These are phyloP conservation scores for Picochlorum costavermella DNA, from an alignment of 139 green algal genomes.

Conservation along the genomic window DNA sequence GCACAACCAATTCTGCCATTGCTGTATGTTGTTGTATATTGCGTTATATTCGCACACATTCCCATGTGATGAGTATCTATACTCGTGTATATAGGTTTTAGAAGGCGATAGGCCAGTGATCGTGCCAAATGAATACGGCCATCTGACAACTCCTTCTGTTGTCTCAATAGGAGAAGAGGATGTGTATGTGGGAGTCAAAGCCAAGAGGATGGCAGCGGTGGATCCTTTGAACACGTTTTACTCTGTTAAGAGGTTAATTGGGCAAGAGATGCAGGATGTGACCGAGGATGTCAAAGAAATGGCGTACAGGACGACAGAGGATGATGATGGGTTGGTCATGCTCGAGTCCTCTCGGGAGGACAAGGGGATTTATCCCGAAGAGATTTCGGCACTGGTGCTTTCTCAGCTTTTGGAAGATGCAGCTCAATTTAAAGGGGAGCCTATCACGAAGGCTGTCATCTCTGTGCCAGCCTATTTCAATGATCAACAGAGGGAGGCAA, in stretches of 20 bases:
- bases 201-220: slow-evolving; percentile 25
- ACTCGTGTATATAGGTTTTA: slow-evolving; percentile 17
- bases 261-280: slow-evolving; percentile 35
- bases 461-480: slow-evolving; percentile 86
- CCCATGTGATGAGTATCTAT: not conserved
- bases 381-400: slow-evolving; percentile 59
- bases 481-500: slow-evolving; percentile 66
- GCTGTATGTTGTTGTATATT: slow-evolving; percentile 31
- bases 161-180: slow-evolving; percentile 41
- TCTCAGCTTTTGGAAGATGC: slow-evolving; percentile 46
- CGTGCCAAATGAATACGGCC: slow-evolving; percentile 46
- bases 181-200: slow-evolving; percentile 50
- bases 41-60: not conserved
- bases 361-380: slow-evolving; percentile 56
- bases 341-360: slow-evolving; percentile 11
- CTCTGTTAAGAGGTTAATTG: slow-evolving; percentile 84
- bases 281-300: slow-evolving; percentile 37
- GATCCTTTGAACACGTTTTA: slow-evolving; percentile 64
- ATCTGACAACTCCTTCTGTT: slow-evolving; percentile 60
- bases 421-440: slow-evolving; percentile 27
- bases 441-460: slow-evolving; percentile 71
- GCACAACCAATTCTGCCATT: slow-evolving; percentile 94
- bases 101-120: slow-evolving; percentile 43
- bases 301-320: slow-evolving; percentile 29
- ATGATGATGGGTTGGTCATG: slow-evolving; percentile 14